phyloP scores from a whole-genome alignment of 495 filamentous ascomycete species.

The Neurospora sp. region DNA sequence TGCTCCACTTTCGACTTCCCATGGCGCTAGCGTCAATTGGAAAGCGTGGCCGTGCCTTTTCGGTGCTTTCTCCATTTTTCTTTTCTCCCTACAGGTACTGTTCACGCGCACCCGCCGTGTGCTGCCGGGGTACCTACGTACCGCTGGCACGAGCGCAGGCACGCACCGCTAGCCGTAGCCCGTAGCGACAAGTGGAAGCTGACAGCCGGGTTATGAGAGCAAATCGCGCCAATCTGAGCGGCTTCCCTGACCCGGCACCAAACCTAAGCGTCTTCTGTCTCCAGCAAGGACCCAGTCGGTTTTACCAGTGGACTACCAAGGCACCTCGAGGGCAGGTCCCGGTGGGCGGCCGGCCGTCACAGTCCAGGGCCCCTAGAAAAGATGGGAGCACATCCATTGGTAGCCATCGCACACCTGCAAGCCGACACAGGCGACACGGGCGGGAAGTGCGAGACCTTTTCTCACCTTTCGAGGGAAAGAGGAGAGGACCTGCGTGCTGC shows the following conservation, averaged over 20 bases:
- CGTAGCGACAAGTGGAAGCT: neutral
- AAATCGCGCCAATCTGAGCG: neutral
- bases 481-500: neutral
- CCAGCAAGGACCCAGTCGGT: neutral
- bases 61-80: neutral
- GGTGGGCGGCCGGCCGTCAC: neutral
- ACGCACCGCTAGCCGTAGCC: neutral
- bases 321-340: neutral
- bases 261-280: neutral
- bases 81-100: neutral
- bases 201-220: neutral
- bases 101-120: neutral
- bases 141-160: neutral
- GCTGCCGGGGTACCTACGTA: neutral
- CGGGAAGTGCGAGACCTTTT: neutral
- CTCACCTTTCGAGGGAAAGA: neutral
- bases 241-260: neutral
- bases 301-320: neutral
- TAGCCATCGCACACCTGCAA: neutral
- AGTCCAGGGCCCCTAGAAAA: neutral
- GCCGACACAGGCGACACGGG: neutral
- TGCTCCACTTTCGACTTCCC: neutral
- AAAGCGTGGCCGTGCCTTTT: neutral
- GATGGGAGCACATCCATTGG: neutral
- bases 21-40: neutral